Evolutionary conservation across 306 rosid genomes (phyloP).

Genomic region (Prunus kanzakura): DNA sequence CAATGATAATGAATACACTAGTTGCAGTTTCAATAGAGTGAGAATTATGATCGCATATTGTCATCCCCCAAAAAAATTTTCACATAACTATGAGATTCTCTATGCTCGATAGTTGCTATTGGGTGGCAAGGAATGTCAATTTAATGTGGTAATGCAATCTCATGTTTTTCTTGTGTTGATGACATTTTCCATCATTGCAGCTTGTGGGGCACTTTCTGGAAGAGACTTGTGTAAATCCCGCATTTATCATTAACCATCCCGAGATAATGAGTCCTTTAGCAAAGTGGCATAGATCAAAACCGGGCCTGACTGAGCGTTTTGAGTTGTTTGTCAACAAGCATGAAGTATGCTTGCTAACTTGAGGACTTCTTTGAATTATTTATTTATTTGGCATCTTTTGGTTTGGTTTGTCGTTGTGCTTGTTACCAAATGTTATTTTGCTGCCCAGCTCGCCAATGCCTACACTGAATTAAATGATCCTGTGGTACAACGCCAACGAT

Average conservation of each 20-base stretch:
- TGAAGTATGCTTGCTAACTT: slow-evolving; percentile 51
- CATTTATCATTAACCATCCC: slow-evolving; percentile 84
- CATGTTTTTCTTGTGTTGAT: background rate
- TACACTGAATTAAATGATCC: slow-evolving; percentile 97
- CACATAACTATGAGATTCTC: background rate
- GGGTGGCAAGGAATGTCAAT: background rate
- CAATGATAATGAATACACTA: background rate
- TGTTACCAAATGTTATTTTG: slow-evolving; percentile 14
- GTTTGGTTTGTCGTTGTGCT: background rate
- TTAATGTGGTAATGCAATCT: background rate
- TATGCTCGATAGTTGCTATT: background rate
- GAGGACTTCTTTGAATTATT: background rate
- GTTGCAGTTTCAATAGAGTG: background rate
- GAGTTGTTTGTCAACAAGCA: slow-evolving; percentile 80
- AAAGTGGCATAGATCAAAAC: slow-evolving; percentile 86
- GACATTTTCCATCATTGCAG: slow-evolving; percentile 41
- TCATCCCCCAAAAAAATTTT: too few species aligned
- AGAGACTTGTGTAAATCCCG: slow-evolving; percentile 77
- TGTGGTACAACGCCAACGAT: slow-evolving; percentile 82
- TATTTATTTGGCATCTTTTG: background rate
- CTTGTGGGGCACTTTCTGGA: slow-evolving; percentile 96
- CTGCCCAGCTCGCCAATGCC: slow-evolving; percentile 74
- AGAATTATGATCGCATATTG: too few species aligned
- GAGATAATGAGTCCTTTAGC: slow-evolving; percentile 97
- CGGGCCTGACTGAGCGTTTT: slow-evolving; percentile 86